Percentiles rank a stretch among this genome's conserved stretches.
These are phyloP conservation scores for Stephanodiscus minutulus DNA, from an alignment of 108 stramenopile genomes.

Conservation along the genomic window DNA sequence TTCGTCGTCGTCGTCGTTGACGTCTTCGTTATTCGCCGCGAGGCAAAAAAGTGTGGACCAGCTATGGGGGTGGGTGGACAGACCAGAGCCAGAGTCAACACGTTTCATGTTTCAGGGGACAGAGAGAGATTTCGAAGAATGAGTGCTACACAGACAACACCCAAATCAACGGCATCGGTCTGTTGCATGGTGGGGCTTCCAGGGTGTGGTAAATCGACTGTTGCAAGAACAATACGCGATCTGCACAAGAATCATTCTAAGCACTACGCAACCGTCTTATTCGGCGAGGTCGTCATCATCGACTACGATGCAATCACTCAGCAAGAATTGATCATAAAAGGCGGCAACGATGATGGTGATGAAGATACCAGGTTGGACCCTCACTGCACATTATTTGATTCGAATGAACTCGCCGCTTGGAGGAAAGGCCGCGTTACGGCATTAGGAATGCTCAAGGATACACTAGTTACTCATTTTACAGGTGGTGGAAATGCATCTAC, in stretches of 20 bases:
- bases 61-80: too few relatives aligned
- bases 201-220: constrained; percentile 62
- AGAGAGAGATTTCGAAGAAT: background rate
- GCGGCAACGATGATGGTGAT: background rate
- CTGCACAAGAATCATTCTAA: constrained; percentile 10
- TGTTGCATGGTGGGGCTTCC: constrained; percentile 9
- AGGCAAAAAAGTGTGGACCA: too few relatives aligned
- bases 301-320: constrained; percentile 66
- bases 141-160: background rate
- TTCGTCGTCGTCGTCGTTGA: too few relatives aligned
- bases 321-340: constrained; percentile 1
- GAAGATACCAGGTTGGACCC: background rate
- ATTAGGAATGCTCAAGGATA: constrained; percentile 44
- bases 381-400: constrained; percentile 11
- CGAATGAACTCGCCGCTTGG: constrained; percentile 64
- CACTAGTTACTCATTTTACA: constrained; percentile 34
- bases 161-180: constrained; percentile 4
- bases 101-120: too few relatives aligned
- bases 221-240: constrained; percentile 34
- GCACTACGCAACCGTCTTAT: background rate
- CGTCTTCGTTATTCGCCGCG: too few relatives aligned
- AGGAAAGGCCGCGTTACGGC: constrained; percentile 58
- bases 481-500: constrained; percentile 4
- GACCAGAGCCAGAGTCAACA: too few relatives aligned
- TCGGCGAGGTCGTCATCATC: constrained; percentile 40